phyloP scores from a whole-genome alignment of 306 rosid genomes.

The Pueraria montana region DNA sequence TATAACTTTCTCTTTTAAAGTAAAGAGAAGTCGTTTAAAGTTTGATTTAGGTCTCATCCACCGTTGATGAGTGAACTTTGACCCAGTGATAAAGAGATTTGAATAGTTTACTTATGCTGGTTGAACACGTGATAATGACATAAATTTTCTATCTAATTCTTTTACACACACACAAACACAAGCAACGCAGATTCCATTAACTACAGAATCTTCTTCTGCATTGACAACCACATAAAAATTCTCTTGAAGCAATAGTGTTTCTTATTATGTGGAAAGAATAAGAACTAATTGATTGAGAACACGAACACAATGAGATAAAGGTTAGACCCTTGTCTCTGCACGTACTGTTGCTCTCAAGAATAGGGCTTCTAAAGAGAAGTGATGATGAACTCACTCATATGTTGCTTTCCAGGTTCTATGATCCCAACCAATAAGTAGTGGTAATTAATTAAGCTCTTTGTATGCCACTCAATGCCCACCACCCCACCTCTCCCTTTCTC shows the following conservation, averaged over 20 bases:
- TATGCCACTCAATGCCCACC: slow-evolving; percentile 31
- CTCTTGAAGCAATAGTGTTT: slow-evolving; percentile 2
- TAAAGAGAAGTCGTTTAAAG: no score
- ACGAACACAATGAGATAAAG: slow-evolving; percentile 21
- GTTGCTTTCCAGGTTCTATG: slow-evolving; percentile 43
- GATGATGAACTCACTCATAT: slow-evolving; percentile 21
- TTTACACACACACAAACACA: neutral
- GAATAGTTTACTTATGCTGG: neutral
- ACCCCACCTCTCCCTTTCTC: neutral
- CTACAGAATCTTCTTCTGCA: slow-evolving; percentile 24
- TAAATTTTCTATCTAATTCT: neutral
- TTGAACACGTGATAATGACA: neutral
- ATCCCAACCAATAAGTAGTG: neutral
- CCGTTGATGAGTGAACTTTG: no score
- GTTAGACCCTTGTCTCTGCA: slow-evolving; percentile 25
- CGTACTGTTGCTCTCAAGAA: neutral
- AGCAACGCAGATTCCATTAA: slow-evolving; percentile 25
- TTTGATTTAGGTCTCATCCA: no score
- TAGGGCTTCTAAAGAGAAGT: slow-evolving; percentile 12
- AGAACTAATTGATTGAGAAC: slow-evolving; percentile 36
- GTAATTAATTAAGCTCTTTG: slow-evolving; percentile 18
- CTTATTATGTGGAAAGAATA: slow-evolving; percentile 26
- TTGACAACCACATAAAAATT: slow-evolving; percentile 28
- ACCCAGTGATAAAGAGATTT: no score
- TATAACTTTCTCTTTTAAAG: no score